Percentiles rank a stretch among this genome's conserved stretches.
phyloP scores from a whole-genome alignment of 148 eudicot genomes.

The Dianthus caryophyllus region DNA sequence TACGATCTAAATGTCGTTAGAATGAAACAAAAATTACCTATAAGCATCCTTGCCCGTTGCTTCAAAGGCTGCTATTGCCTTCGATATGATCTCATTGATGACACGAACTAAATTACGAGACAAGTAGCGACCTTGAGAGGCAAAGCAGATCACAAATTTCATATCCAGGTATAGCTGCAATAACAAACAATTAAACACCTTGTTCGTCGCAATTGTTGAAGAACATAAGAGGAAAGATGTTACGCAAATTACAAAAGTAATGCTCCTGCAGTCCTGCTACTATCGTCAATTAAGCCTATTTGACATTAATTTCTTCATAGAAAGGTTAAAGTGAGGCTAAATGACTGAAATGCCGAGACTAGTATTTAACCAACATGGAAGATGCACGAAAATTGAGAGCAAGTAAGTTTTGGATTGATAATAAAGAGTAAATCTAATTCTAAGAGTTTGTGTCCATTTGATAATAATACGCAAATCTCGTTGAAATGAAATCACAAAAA shows the following conservation, averaged over 20 bases:
- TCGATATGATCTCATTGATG: conserved; percentile 72
- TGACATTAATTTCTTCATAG: too few relatives aligned
- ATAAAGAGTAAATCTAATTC: background rate
- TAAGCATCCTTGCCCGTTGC: conserved; percentile 84
- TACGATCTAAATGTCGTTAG: background rate
- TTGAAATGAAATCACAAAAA: background rate
- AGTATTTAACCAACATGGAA: background rate
- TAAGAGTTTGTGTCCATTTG: background rate
- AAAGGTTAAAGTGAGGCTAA: too few relatives aligned
- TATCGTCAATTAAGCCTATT: too few relatives aligned
- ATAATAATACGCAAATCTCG: background rate
- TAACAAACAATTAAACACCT: background rate
- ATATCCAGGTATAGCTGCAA: conserved; percentile 90
- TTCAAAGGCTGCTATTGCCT: conserved; percentile 67
- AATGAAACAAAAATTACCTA: conserved; percentile 39
- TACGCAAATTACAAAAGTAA: background rate
- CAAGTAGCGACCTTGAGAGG: conserved; percentile 88
- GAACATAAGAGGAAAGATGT: background rate
- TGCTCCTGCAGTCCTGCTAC: too few relatives aligned
- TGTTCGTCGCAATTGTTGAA: background rate
- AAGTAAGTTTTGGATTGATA: background rate
- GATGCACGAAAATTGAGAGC: background rate
- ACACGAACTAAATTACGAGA: conserved; percentile 84
- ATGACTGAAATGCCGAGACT: too few relatives aligned
- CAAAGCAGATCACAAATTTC: conserved; percentile 85